A percentile compares a stretch with the other conserved stretches of the same genome.
Evolutionary conservation across 352 stramenopile species (phyloP).

Genomic region (Globisporangium uncinulatum): DNA sequence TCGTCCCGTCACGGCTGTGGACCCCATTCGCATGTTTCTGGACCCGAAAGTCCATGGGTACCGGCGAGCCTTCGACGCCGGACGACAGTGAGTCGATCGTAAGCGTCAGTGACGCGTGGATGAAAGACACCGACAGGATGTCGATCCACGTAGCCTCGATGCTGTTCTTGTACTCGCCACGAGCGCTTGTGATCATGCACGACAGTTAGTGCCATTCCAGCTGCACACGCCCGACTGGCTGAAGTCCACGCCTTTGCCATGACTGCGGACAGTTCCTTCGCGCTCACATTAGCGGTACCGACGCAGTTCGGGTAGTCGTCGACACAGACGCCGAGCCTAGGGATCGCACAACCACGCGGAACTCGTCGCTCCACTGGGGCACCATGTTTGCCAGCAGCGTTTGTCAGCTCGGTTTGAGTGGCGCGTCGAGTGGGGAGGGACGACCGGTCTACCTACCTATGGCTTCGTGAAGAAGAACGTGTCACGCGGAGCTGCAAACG

Average conservation of each 20-base stretch:
- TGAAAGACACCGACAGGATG: constrained; percentile 66
- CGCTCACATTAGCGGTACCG: constrained; percentile 17
- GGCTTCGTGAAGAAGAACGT: constrained; percentile 58
- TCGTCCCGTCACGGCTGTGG: constrained; percentile 62
- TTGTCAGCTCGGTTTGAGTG: constrained; percentile 43
- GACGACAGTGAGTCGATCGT: constrained; percentile 59
- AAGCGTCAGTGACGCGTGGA: constrained; percentile 58
- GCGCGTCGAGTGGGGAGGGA: constrained; percentile 40
- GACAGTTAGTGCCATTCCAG: constrained; percentile 58
- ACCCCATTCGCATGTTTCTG: constrained; percentile 70
- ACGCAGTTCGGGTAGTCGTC: constrained; percentile 59
- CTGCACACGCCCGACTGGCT: constrained; percentile 47
- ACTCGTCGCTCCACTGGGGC: constrained; percentile 29
- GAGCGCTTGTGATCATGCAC: constrained; percentile 36
- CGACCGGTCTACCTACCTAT: constrained; percentile 20
- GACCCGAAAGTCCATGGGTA: constrained; percentile 48
- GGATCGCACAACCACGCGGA: constrained; percentile 59
- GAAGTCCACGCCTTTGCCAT: constrained; percentile 66
- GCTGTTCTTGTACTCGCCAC: constrained; percentile 26
- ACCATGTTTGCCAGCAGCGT: constrained; percentile 33
- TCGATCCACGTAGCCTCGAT: constrained; percentile 62
- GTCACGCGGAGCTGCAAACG: constrained; percentile 29
- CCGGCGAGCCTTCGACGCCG: constrained; percentile 52
- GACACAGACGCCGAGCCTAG: constrained; percentile 36
- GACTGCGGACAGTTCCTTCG: constrained; percentile 45